A percentile compares a stretch with the other conserved stretches of the same genome.
These are phyloP conservation scores for Rhododendron williamsianum DNA, from an alignment of 148 eudicot genomes.

Conservation along the genomic window DNA sequence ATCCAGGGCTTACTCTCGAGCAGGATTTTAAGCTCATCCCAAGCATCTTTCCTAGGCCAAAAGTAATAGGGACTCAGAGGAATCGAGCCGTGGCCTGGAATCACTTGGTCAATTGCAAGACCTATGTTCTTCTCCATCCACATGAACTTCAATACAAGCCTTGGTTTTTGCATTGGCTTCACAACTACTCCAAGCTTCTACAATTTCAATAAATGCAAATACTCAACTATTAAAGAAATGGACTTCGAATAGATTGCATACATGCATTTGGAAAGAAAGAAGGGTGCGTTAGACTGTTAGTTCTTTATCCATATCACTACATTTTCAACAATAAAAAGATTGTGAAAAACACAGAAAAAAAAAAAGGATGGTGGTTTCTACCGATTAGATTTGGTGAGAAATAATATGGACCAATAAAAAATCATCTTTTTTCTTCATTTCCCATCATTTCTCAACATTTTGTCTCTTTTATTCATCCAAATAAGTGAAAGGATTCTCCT, in stretches of 20 bases:
- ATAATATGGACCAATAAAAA: background rate
- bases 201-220: slow-evolving; percentile 4
- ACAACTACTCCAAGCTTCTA: slow-evolving; percentile 69
- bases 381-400: background rate
- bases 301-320: background rate
- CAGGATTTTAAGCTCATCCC: slow-evolving; percentile 87
- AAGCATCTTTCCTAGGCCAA: slow-evolving; percentile 98
- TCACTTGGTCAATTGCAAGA: slow-evolving; percentile 64
- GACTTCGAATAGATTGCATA: background rate
- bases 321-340: background rate
- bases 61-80: slow-evolving; percentile 88
- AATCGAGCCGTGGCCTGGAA: slow-evolving; percentile 77
- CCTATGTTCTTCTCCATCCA: slow-evolving; percentile 99
- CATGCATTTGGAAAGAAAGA: background rate
- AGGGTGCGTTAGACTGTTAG: background rate
- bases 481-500: background rate
- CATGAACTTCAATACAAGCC: slow-evolving; percentile 80
- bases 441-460: too few species aligned
- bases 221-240: background rate
- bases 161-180: slow-evolving; percentile 68
- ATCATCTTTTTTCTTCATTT: background rate
- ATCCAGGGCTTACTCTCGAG: slow-evolving; percentile 96
- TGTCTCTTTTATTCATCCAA: background rate
- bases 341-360: too few species aligned
- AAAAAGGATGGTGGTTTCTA: background rate